These are phyloP conservation scores for Coniferiporia sulphurascens DNA, from an alignment of 1,284 basidiomycete genomes.

Conservation along the genomic window DNA sequence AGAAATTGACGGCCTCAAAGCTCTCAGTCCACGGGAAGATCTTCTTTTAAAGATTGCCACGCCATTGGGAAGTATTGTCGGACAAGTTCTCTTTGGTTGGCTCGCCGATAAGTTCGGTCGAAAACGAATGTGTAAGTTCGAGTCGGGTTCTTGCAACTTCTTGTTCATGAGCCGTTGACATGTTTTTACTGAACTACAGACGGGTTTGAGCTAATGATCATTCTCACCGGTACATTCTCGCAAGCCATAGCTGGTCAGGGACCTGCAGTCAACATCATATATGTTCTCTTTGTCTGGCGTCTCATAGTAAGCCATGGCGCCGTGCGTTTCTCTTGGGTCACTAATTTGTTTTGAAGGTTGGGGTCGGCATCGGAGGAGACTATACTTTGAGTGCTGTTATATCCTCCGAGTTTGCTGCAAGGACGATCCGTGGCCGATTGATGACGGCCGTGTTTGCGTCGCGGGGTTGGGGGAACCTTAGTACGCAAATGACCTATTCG, in stretches of 20 bases:
- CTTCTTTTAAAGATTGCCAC: slow-evolving; percentile 63
- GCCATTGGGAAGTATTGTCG: slow-evolving; percentile 42
- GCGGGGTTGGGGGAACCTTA: slow-evolving; percentile 52
- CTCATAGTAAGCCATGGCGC: slow-evolving; percentile 22
- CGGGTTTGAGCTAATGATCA: slow-evolving; percentile 55
- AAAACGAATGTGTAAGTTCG: slow-evolving; percentile 61
- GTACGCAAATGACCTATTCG: slow-evolving; percentile 26
- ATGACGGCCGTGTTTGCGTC: slow-evolving; percentile 54
- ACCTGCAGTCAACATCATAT: slow-evolving; percentile 54
- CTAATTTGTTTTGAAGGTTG: slow-evolving; percentile 27
- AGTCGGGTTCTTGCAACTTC: not conserved
- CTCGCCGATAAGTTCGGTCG: slow-evolving; percentile 67
- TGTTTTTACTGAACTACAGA: slow-evolving; percentile 37
- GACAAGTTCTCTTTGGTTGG: slow-evolving; percentile 68
- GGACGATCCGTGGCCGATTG: slow-evolving; percentile 48
- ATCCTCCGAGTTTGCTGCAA: slow-evolving; percentile 59
- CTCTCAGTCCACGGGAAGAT: slow-evolving; percentile 49
- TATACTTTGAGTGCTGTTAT: slow-evolving; percentile 49
- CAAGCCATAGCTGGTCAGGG: slow-evolving; percentile 47
- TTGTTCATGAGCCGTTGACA: not conserved
- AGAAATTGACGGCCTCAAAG: slow-evolving; percentile 19
- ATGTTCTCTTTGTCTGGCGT: slow-evolving; percentile 53
- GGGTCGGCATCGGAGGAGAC: slow-evolving; percentile 51
- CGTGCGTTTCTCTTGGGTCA: not conserved
- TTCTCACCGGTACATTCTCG: slow-evolving; percentile 45